Conservation (phyloP, 345 rosid genomes). For the Rhodamnia rubescens region DNA sequence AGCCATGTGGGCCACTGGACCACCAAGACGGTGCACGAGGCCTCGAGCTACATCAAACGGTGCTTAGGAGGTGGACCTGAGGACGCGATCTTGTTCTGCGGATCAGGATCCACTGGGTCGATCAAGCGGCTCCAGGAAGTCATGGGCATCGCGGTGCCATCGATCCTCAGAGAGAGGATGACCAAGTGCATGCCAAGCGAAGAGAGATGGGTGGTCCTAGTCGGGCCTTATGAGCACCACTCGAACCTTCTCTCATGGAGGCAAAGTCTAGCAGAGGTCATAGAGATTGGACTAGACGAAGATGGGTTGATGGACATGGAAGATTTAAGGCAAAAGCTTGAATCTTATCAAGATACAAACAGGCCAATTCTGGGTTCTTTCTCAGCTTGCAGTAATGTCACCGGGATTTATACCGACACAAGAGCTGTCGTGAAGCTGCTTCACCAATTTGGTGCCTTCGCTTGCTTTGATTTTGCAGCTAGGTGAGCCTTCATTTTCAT, state of each 20-base stretch:
- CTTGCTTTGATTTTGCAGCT: conserved; percentile 56
- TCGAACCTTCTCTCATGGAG: too few species aligned
- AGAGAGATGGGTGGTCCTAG: conserved; percentile 46
- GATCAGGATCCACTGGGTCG: conserved; percentile 45
- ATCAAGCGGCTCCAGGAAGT: conserved; percentile 53
- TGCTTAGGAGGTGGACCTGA: conserved; percentile 38
- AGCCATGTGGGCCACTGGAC: conserved; percentile 44
- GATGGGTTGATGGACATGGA: conserved; percentile 25
- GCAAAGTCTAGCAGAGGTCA: conserved; percentile 48
- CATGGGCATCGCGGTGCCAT: conserved; percentile 41
- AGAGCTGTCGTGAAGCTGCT: conserved; percentile 31
- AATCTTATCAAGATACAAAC: conserved; percentile 6
- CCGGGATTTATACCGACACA: conserved; percentile 35
- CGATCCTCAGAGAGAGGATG: conserved; percentile 20
- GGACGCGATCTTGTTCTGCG: conserved; percentile 42
- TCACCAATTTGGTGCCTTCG: conserved; percentile 38
- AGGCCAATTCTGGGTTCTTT: conserved; percentile 52
- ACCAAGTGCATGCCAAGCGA: conserved; percentile 14
- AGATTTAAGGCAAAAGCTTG: conserved; percentile 15
- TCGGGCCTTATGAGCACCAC: conserved; percentile 37
- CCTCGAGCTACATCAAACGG: conserved; percentile 27
- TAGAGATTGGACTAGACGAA: conserved; percentile 34
- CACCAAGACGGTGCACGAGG: conserved; percentile 37
- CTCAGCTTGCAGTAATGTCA: conserved; percentile 61
- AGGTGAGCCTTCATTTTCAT: conserved; percentile 12